These are phyloP conservation scores for Psidium friedrichsthalianum DNA, from an alignment of 345 rosid species.

Conservation along the genomic window DNA sequence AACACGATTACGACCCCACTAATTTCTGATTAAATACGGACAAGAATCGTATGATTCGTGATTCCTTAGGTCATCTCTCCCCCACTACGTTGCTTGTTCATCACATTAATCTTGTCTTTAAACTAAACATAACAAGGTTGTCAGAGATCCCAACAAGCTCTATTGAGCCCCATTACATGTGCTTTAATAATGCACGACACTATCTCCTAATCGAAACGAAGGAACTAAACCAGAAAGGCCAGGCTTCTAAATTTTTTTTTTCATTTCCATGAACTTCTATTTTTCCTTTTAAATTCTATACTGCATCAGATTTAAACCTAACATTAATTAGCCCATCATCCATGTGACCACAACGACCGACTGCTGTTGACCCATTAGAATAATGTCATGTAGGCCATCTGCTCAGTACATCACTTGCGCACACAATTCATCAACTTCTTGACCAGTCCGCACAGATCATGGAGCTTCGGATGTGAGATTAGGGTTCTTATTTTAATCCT, in stretches of 20 bases:
- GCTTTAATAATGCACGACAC: background rate
- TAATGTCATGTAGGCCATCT: background rate
- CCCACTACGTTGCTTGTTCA: background rate
- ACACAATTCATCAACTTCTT: background rate
- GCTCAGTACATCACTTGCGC: background rate
- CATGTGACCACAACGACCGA: background rate
- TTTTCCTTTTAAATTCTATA: background rate
- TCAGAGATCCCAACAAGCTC: background rate
- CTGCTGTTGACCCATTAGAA: background rate
- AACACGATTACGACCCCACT: background rate
- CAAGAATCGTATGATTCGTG: background rate
- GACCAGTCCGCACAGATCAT: background rate
- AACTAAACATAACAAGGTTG: background rate
- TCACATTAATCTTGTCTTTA: background rate
- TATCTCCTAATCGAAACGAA: background rate
- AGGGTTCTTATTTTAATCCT: background rate
- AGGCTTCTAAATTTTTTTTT: background rate
- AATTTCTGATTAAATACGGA: background rate
- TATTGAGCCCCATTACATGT: background rate
- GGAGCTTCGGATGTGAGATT: background rate
- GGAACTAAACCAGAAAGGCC: background rate
- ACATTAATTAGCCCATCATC: background rate
- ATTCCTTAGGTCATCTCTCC: background rate
- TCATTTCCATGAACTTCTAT: background rate
- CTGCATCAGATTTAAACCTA: background rate